Conservation (phyloP, 129 eudicot species). For the Helianthus annuus region HanXRQr2.0-SUNRISE NC_035441.2:150358559-150359058, state of each 20-base stretch:
- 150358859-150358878: slow-evolving; percentile 38
- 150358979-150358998: too few relatives aligned
- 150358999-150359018: too few relatives aligned
- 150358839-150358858: slow-evolving; percentile 38
- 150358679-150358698: slow-evolving; percentile 38
- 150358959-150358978: too few relatives aligned
- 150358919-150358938: too few relatives aligned
- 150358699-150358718: slow-evolving; percentile 44
- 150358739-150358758: slow-evolving; percentile 40
- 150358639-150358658: too few relatives aligned
- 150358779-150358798: slow-evolving; percentile 37
- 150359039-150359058: too few relatives aligned
- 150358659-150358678: too few relatives aligned
- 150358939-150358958: too few relatives aligned
- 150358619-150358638: background rate
- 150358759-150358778: slow-evolving; percentile 44
- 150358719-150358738: slow-evolving; percentile 10
- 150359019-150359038: too few relatives aligned
- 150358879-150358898: too few relatives aligned
- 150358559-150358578: slow-evolving; percentile 47
- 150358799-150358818: slow-evolving; percentile 38
- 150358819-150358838: slow-evolving; percentile 37
- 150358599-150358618: background rate
- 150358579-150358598: slow-evolving; percentile 26
- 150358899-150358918: too few relatives aligned